Evolutionary conservation across 106 monocot species (phyloP), one percentile per base, ranked within the genome.

Genomic region (Cymbidium sinense): DNA sequence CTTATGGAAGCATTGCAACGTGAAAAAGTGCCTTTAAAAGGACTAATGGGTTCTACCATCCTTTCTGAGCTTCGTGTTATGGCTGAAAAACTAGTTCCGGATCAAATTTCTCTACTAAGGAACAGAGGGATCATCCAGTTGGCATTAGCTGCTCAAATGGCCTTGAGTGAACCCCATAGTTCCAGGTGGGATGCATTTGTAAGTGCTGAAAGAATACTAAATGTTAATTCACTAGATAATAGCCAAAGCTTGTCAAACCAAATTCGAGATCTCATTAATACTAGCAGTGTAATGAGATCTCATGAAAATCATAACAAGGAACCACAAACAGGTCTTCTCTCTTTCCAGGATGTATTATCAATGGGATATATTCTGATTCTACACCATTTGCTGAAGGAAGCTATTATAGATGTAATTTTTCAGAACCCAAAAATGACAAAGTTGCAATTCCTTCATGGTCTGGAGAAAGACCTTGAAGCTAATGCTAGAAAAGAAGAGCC

Each of bases 121-220:
- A 90, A 91, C 77, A 99, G 83, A 86, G 92, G 83, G 74, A 89
- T 91, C 67, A 86, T 99, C 31, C 87, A 91, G 83, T 77, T 99
- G 79, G 92, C 90, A 43, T 79, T 88, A 72, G 92, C 99, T 75
- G 81, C 99, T 80, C 83, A 84, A 75, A 84, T 79, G 77, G 90
- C 88, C 37, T 70, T 92, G 18, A 86, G 80, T 74, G 95, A 92
- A 43, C 87, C 87, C 74, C 81, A 77, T 54, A 87, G 87, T 79
- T 92, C 99, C 28, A 85, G 75, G 9, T 99, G 99, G 99, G 90
- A 95, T 85, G 99, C 99, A 65, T 95, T 92, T 83, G 81, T 81
- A 1, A 95, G 90, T 84, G 94, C 99, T 19, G 95, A 99, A 78
- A 92, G 82, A 64, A 92, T 99, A 70, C 77, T 99, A 67, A 84